Percentiles rank a stretch among this genome's conserved stretches.
Conservation (phyloP, 2,329 filamentous ascomycete genomes). For the Diaporthe citrichinensis region DNA sequence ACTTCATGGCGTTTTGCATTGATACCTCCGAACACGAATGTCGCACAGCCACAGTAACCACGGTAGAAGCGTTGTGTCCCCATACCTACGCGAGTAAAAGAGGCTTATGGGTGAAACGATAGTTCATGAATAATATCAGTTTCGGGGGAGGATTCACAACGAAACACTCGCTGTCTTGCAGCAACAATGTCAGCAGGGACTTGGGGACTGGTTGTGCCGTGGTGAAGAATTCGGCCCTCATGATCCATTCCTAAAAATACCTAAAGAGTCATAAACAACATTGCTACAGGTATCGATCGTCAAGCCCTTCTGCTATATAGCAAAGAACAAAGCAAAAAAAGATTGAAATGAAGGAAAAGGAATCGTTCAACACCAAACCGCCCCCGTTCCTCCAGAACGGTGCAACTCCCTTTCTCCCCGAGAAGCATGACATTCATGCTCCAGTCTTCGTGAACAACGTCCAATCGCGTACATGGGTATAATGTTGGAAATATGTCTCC, state of each 20-base stretch:
- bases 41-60: rapidly evolving
- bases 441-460: constrained; percentile 33
- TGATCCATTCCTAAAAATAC: constrained; percentile 38
- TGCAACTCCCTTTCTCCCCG: background rate
- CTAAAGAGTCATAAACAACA: constrained; percentile 32
- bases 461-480: constrained; percentile 35
- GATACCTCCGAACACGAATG: background rate
- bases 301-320: constrained; percentile 6
- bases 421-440: constrained; percentile 20
- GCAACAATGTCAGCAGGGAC: background rate
- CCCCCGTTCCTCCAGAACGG: background rate
- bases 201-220: background rate
- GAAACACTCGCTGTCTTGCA: background rate
- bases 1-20: background rate
- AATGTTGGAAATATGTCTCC: constrained; percentile 29
- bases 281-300: constrained; percentile 26
- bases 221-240: constrained; percentile 11
- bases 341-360: background rate
- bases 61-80: background rate
- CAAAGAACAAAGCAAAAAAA: constrained; percentile 3
- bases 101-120: background rate
- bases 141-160: background rate
- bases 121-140: too few species aligned
- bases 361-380: background rate
- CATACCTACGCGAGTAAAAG: background rate